Conservation (phyloP, 2,329 filamentous ascomycete genomes). For the Claviceps monticola region DNA sequence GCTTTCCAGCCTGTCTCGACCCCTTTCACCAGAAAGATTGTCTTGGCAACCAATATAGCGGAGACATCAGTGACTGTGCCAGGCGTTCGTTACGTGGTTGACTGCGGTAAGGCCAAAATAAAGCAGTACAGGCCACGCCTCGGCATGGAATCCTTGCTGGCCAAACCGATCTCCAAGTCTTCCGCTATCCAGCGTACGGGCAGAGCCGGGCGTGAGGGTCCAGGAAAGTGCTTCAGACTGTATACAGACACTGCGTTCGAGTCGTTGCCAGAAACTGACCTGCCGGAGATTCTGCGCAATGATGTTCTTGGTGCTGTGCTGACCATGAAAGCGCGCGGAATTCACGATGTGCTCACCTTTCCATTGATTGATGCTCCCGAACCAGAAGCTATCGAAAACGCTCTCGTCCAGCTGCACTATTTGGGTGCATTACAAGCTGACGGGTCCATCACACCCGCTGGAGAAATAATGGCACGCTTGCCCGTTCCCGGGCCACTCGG, state of each 20-base stretch:
- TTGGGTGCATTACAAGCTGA: slow-evolving; percentile 62
- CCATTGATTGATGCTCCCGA: slow-evolving; percentile 75
- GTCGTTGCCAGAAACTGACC: slow-evolving; percentile 55
- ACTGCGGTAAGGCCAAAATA: slow-evolving; percentile 86
- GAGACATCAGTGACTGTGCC: slow-evolving; percentile 95
- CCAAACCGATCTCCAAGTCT: slow-evolving; percentile 83
- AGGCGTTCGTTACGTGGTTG: slow-evolving; percentile 81
- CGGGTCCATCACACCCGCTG: slow-evolving; percentile 60
- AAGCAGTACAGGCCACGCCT: slow-evolving; percentile 79
- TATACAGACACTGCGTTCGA: slow-evolving; percentile 73
- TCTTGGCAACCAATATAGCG: slow-evolving; percentile 93
- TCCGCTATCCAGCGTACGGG: slow-evolving; percentile 85
- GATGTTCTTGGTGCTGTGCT: slow-evolving; percentile 77
- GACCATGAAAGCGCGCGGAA: slow-evolving; percentile 84
- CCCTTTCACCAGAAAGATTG: slow-evolving; percentile 69
- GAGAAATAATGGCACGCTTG: slow-evolving; percentile 65
- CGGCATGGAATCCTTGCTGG: slow-evolving; percentile 79
- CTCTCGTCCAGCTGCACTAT: slow-evolving; percentile 64
- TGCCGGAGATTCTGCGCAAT: slow-evolving; percentile 81
- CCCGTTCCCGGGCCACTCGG: slow-evolving; percentile 72
- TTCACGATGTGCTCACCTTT: slow-evolving; percentile 69
- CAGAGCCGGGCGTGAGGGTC: slow-evolving; percentile 81
- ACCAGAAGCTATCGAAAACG: slow-evolving; percentile 64
- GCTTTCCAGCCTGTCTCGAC: slow-evolving; percentile 67
- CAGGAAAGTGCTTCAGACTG: slow-evolving; percentile 78